Evolutionary conservation across 306 rosid genomes (phyloP).

Genomic region (Cercis canadensis): DNA sequence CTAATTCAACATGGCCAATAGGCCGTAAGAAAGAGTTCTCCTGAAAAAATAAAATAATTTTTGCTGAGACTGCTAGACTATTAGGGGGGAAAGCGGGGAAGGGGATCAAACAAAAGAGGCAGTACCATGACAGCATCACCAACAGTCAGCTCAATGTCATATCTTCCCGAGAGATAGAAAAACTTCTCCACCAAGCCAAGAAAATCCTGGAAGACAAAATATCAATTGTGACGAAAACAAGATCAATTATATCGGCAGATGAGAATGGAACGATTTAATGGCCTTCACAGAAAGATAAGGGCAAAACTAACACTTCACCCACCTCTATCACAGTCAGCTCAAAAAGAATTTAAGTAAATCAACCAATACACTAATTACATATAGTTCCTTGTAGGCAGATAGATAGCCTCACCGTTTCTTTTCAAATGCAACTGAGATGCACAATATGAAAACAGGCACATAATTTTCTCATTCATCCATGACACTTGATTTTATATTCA

Average conservation of each 20-base stretch:
- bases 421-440: background rate
- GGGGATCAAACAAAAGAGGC: conserved; percentile 11
- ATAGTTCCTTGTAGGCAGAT: conserved; percentile 2
- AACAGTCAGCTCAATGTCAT: conserved; percentile 84
- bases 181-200: conserved; percentile 93
- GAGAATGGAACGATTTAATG: conserved; percentile 12
- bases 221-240: conserved; percentile 44
- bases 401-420: background rate
- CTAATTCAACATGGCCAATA: conserved; percentile 81
- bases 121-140: conserved; percentile 97
- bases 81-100: background rate
- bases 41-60: conserved; percentile 54
- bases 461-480: background rate
- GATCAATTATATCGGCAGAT: conserved; percentile 13
- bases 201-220: conserved; percentile 72
- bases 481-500: background rate
- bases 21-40: conserved; percentile 86
- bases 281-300: conserved; percentile 1
- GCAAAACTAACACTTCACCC: conserved; percentile 11
- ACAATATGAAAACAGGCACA: too few relatives aligned
- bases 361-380: background rate
- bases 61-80: conserved; percentile 30
- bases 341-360: conserved; percentile 7
- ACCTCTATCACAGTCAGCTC: conserved; percentile 19
- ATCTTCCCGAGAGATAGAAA: conserved; percentile 87